phyloP scores from a whole-genome alignment of 805 yeast species.

The Candida vartiovaarae region DNA sequence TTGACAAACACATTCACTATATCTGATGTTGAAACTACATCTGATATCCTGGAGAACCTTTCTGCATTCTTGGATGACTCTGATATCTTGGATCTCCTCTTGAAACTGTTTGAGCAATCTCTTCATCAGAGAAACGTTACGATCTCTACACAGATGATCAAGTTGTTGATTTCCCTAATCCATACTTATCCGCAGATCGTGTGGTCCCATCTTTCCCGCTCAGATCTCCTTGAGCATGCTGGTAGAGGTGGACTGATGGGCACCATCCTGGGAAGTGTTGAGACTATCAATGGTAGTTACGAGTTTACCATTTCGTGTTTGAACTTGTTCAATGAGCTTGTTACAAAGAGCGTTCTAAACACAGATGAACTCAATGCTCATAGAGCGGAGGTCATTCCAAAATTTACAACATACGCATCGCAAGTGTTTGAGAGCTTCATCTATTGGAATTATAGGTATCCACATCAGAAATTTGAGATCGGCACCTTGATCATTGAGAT shows the following conservation, averaged over 20 bases:
- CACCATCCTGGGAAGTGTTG: constrained; percentile 61
- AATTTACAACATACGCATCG: constrained; percentile 49
- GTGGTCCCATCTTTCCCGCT: constrained; percentile 71
- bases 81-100: constrained; percentile 55
- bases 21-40: constrained; percentile 33
- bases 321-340: constrained; percentile 46
- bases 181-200: constrained; percentile 54
- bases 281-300: constrained; percentile 62
- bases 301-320: constrained; percentile 54
- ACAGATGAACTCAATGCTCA: constrained; percentile 29
- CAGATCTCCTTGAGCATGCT: constrained; percentile 54
- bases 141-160: constrained; percentile 37
- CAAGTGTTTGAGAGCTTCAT: constrained; percentile 67
- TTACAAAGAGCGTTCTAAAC: constrained; percentile 40
- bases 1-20: constrained; percentile 40
- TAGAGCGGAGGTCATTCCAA: constrained; percentile 49
- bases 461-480: constrained; percentile 52
- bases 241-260: constrained; percentile 60
- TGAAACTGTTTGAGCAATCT: constrained; percentile 62
- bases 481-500: constrained; percentile 48
- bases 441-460: constrained; percentile 57
- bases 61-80: constrained; percentile 44
- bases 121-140: constrained; percentile 46
- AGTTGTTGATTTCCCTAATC: constrained; percentile 42
- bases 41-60: constrained; percentile 27